These are phyloP conservation scores for Neurospora terricola DNA, from an alignment of 495 filamentous ascomycete species.

Conservation along the genomic window DNA sequence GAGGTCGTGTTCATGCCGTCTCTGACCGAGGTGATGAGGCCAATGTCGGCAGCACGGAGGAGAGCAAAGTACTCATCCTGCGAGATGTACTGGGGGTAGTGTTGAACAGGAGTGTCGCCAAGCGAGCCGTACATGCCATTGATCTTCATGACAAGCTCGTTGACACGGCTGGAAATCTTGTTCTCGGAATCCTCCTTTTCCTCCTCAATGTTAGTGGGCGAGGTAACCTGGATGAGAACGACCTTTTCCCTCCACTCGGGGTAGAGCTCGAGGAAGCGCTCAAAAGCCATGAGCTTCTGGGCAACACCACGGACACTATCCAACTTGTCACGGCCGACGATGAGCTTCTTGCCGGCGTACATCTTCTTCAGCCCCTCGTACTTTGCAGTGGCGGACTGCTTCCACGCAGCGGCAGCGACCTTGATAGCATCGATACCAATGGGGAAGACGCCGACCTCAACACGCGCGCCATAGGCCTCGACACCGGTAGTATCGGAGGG, in stretches of 20 bases:
- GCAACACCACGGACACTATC: constrained; percentile 83
- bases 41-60: constrained; percentile 75
- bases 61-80: constrained; percentile 87
- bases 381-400: constrained; percentile 52
- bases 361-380: constrained; percentile 59
- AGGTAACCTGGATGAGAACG: constrained; percentile 91
- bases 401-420: constrained; percentile 62
- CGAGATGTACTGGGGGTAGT: constrained; percentile 83
- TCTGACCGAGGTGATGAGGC: constrained; percentile 81
- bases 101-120: constrained; percentile 77
- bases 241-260: constrained; percentile 85
- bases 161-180: constrained; percentile 73
- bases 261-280: constrained; percentile 76
- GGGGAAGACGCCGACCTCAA: constrained; percentile 81
- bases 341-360: constrained; percentile 78
- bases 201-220: constrained; percentile 68
- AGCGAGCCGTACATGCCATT: constrained; percentile 81
- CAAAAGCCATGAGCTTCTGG: constrained; percentile 88
- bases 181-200: constrained; percentile 58
- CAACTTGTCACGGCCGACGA: constrained; percentile 85
- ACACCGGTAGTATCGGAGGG: constrained; percentile 71
- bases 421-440: constrained; percentile 77
- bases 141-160: constrained; percentile 79
- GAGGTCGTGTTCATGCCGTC: constrained; percentile 97
- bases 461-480: constrained; percentile 78